Conservation (phyloP, 352 stramenopile genomes). For the Phytophthora tentaculata region DNA sequence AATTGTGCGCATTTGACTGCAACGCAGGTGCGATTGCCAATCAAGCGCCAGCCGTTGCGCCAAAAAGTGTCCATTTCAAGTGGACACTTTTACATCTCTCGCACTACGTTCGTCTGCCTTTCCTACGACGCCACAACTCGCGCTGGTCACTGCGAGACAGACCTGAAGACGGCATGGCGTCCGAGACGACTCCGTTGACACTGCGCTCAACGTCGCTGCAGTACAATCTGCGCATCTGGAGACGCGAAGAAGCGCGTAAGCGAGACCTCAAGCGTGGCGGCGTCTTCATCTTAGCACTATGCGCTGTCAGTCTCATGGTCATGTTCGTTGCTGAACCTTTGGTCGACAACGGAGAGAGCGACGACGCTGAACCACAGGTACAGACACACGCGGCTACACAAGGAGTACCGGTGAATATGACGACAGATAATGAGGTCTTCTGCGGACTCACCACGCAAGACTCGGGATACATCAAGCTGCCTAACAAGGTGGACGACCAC, state of each 20-base stretch:
- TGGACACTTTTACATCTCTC: constrained; percentile 15
- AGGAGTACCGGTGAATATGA: constrained; percentile 17
- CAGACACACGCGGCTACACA: constrained; percentile 32
- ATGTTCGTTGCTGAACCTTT: constrained; percentile 26
- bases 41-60: constrained; percentile 21
- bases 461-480: constrained; percentile 63
- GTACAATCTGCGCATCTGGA: constrained; percentile 36
- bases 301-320: constrained; percentile 29
- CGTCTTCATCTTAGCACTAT: constrained; percentile 32
- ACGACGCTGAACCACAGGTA: constrained; percentile 14
- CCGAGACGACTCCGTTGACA: constrained; percentile 31
- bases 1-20: constrained; percentile 11
- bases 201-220: constrained; percentile 35
- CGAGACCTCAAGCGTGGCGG: constrained; percentile 32
- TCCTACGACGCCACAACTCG: constrained; percentile 33
- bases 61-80: not conserved
- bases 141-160: constrained; percentile 12
- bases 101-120: constrained; percentile 11
- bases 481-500: constrained; percentile 71
- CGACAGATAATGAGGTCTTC: constrained; percentile 37
- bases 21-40: constrained; percentile 27
- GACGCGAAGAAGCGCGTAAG: constrained; percentile 31
- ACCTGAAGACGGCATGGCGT: constrained; percentile 15
- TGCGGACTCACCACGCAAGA: constrained; percentile 55
- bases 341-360: constrained; percentile 13